Conservation (phyloP, 2,329 filamentous ascomycete genomes). For the Cadophora sp. region DNA sequence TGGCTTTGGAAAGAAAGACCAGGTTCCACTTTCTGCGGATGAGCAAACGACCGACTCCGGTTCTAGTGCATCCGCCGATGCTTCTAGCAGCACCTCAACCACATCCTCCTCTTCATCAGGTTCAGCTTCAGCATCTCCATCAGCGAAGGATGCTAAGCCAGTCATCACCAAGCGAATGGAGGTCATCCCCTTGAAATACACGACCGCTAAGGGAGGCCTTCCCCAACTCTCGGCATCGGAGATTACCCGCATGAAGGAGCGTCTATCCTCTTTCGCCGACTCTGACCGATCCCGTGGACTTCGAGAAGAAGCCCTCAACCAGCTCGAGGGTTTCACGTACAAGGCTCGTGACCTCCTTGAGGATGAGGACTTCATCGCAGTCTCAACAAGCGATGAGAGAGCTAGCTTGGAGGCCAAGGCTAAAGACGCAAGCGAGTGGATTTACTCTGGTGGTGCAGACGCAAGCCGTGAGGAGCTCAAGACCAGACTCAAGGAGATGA, state of each 20-base stretch:
- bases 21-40: constrained; percentile 70
- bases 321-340: constrained; percentile 94
- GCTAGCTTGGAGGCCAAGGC: constrained; percentile 71
- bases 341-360: constrained; percentile 83
- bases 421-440: constrained; percentile 81
- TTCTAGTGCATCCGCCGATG: constrained; percentile 47
- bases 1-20: constrained; percentile 90
- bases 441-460: constrained; percentile 83
- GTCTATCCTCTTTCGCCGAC: constrained; percentile 82
- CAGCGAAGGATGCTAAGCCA: constrained; percentile 38
- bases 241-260: constrained; percentile 54
- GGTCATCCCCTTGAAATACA: constrained; percentile 44
- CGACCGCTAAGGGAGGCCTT: constrained; percentile 38
- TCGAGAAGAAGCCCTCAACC: constrained; percentile 88
- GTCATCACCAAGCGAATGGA: constrained; percentile 43
- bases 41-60: constrained; percentile 57
- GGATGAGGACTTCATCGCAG: constrained; percentile 74
- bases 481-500: constrained; percentile 76
- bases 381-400: constrained; percentile 73
- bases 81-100: constrained; percentile 55
- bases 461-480: constrained; percentile 79
- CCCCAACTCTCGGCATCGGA: constrained; percentile 41
- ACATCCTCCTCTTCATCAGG: constrained; percentile 58
- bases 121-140: constrained; percentile 48
- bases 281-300: constrained; percentile 80